Evolutionary conservation across 805 yeast species (phyloP).

Genomic region (Yarrowia sp.): DNA sequence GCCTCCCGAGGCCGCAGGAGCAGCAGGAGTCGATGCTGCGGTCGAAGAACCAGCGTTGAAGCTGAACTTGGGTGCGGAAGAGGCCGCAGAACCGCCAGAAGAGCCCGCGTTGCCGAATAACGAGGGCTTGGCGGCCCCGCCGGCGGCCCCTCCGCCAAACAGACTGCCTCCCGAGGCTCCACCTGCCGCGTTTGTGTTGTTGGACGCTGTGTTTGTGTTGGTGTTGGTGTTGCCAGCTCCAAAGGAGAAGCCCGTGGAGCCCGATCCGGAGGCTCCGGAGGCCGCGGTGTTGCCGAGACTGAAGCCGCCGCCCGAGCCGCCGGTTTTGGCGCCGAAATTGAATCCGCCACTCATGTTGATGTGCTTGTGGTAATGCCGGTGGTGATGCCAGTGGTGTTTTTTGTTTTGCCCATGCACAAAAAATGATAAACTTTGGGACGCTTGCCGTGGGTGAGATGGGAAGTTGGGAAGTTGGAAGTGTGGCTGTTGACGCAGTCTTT

Average conservation of each 20-base stretch:
- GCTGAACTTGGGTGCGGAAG: neutral
- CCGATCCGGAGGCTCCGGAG: neutral
- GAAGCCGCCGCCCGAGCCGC: neutral
- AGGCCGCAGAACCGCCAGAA: neutral
- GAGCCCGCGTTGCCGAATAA: neutral
- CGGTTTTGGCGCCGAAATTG: neutral
- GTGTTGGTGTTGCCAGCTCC: neutral
- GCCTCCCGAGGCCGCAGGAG: neutral
- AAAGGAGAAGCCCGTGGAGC: neutral
- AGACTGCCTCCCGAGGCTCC: neutral
- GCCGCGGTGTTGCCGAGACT: neutral
- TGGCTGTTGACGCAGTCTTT: no score
- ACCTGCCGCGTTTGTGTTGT: neutral
- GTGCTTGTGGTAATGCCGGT: neutral
- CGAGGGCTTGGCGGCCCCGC: constrained; percentile 20
- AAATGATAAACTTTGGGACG: neutral
- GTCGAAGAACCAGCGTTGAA: neutral
- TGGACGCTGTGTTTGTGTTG: neutral
- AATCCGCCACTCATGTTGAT: neutral
- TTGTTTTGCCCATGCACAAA: constrained; percentile 15
- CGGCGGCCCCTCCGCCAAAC: constrained; percentile 30
- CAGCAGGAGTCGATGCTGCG: neutral
- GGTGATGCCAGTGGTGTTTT: neutral
- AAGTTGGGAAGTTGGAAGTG: no score
- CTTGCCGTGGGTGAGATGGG: no score